Conservation (phyloP, 1,139 yeast species). For the Wickerhamiella infanticola region DNA sequence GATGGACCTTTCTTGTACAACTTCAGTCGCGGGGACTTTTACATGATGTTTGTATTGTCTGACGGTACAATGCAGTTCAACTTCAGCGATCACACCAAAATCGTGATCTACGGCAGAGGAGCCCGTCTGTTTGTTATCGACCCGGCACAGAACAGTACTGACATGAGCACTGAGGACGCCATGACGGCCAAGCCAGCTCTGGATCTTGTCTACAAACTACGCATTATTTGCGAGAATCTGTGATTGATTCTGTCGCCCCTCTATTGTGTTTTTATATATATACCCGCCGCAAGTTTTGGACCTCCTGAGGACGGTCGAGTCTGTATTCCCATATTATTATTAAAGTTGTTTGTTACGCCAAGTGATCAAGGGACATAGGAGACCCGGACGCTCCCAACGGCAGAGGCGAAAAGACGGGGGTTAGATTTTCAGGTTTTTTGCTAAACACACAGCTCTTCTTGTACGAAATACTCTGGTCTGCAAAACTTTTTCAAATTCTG, state of each 20-base stretch:
- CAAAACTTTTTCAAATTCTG: too few relatives aligned
- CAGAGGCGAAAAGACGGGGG: too few relatives aligned
- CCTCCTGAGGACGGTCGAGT: too few relatives aligned
- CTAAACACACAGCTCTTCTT: too few relatives aligned
- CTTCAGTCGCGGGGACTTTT: conserved; percentile 33
- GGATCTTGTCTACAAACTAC: not conserved
- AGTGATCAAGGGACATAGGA: too few relatives aligned
- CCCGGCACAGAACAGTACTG: not conserved
- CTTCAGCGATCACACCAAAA: conserved; percentile 86
- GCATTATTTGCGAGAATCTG: not conserved
- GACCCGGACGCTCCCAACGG: too few relatives aligned
- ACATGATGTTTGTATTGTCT: conserved; percentile 84
- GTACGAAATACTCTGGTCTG: too few relatives aligned
- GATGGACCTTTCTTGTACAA: conserved; percentile 27
- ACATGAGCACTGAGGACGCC: not conserved
- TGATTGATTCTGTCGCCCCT: not conserved
- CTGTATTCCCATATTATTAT: too few relatives aligned
- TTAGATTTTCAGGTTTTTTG: too few relatives aligned
- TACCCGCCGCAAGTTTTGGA: not conserved
- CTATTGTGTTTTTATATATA: not conserved
- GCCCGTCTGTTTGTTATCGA: not conserved
- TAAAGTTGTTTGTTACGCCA: too few relatives aligned
- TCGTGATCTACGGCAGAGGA: conserved; percentile 65
- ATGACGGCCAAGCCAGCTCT: not conserved
- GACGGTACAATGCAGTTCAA: conserved; percentile 89